Percentiles rank a stretch among this genome's conserved stretches.
phyloP scores from a whole-genome alignment of 345 rosid species.

The Isatis tinctoria region DNA sequence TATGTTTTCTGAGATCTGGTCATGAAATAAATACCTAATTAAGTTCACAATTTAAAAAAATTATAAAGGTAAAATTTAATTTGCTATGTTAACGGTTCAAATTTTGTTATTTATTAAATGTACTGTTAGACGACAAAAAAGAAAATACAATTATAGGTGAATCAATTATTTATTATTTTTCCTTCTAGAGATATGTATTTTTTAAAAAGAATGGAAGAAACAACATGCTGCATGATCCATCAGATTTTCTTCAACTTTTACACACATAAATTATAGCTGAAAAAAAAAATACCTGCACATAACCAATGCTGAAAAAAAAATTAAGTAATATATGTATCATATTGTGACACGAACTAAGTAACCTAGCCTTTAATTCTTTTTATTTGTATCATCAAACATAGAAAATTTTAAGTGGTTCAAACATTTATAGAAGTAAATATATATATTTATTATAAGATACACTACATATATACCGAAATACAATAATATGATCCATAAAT shows the following conservation, averaged over 20 bases:
- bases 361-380: neutral
- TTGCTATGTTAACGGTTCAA: neutral
- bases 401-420: neutral
- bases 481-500: no score
- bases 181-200: neutral
- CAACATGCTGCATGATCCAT: neutral
- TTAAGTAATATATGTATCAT: no score
- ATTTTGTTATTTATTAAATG: neutral
- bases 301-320: no score
- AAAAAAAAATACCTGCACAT: neutral
- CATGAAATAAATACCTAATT: neutral
- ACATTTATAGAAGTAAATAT: no score
- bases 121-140: neutral
- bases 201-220: neutral
- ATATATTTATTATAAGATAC: no score
- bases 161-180: neutral
- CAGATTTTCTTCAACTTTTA: neutral
- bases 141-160: neutral
- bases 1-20: neutral
- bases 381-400: neutral
- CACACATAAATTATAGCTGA: neutral
- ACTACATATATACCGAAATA: no score
- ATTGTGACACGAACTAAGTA: neutral
- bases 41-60: neutral
- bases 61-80: neutral